Evolutionary conservation across 352 stramenopile species (phyloP), one percentile per base, ranked within the genome.

Genomic region (Saprolegnia diclina): DNA sequence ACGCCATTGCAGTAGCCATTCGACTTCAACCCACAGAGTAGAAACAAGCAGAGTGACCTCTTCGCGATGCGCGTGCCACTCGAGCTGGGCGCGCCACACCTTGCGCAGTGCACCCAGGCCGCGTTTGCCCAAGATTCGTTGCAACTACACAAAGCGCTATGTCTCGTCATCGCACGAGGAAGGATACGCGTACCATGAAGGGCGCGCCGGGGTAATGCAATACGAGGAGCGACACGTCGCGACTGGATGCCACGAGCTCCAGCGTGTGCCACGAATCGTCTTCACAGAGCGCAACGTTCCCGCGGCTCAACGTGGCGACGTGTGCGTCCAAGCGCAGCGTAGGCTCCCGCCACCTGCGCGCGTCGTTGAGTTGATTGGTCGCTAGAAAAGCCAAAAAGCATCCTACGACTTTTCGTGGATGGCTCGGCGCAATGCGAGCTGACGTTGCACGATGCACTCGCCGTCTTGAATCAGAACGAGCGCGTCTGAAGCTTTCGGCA

Each of bases 121-220:
- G 7, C 63, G 63, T n/a, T 69, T 69, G 11, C 63, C 63, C 19
- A 69, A 21, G 24, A 69, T n/a, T 18, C 63, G 63, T 14, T 61
- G 45, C 5, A 69, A 18, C 63, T 69, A 48, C 38, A 35, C 10
- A 7, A 38, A 45, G 21, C 62, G 32, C 29, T 16, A n/a, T n/a
- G n/a, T n/a, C n/a, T n/a, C n/a, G n/a, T n/a, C n/a, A n/a, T n/a
- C n/a, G n/a, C n/a, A n/a, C n/a, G n/a, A n/a, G n/a, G n/a, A n/a
- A n/a, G n/a, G n/a, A n/a, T n/a, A n/a, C n/a, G n/a, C n/a, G 11
- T 42, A 69, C 63, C 63, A 40, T 59, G 13, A 29, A 46, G 1
- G 63, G 46, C 11, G 2, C 21, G 19, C 29, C n/a, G 18, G 63
- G 22, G 46, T 69, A 69, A 16, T 29, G 38, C 45, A 69, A 46